A percentile compares a stretch with the other conserved stretches of the same genome.
These are phyloP conservation scores for Myxozyma lipomycoides DNA, from an alignment of 805 yeast genomes.

Conservation along the genomic window DNA sequence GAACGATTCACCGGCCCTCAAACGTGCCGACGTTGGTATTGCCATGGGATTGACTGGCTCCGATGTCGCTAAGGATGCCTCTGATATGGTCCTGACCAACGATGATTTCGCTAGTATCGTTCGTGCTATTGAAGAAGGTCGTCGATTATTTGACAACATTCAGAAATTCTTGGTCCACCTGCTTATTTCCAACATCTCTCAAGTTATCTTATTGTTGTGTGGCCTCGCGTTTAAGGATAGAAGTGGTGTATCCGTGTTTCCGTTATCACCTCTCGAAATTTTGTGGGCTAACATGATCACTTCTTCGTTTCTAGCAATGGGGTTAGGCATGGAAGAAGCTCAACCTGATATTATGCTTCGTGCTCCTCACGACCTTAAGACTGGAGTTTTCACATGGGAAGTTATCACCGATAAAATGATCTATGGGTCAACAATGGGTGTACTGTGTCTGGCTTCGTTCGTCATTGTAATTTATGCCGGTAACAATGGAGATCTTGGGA, in stretches of 20 bases:
- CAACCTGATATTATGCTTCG: slow-evolving; percentile 59
- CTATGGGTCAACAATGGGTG: slow-evolving; percentile 67
- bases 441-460: slow-evolving; percentile 64
- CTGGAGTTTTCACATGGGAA: slow-evolving; percentile 62
- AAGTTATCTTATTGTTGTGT: slow-evolving; percentile 62
- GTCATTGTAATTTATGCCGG: slow-evolving; percentile 60
- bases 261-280: slow-evolving; percentile 75
- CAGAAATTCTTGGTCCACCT: slow-evolving; percentile 74
- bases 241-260: slow-evolving; percentile 69
- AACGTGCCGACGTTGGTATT: slow-evolving; percentile 75
- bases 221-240: slow-evolving; percentile 69
- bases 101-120: slow-evolving; percentile 76
- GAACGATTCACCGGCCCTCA: slow-evolving; percentile 74
- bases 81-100: slow-evolving; percentile 73
- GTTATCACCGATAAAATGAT: slow-evolving; percentile 64
- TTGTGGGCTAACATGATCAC: slow-evolving; percentile 76
- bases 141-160: slow-evolving; percentile 72
- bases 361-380: slow-evolving; percentile 58
- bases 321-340: slow-evolving; percentile 67
- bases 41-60: slow-evolving; percentile 81
- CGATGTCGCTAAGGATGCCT: slow-evolving; percentile 78
- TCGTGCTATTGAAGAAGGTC: slow-evolving; percentile 78
- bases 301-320: slow-evolving; percentile 82
- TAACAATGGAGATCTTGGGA: slow-evolving; percentile 66
- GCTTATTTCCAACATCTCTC: slow-evolving; percentile 69